Conservation (phyloP, 164 flowering plant species). For the Kalanchoe fedtschenkoi region DNA sequence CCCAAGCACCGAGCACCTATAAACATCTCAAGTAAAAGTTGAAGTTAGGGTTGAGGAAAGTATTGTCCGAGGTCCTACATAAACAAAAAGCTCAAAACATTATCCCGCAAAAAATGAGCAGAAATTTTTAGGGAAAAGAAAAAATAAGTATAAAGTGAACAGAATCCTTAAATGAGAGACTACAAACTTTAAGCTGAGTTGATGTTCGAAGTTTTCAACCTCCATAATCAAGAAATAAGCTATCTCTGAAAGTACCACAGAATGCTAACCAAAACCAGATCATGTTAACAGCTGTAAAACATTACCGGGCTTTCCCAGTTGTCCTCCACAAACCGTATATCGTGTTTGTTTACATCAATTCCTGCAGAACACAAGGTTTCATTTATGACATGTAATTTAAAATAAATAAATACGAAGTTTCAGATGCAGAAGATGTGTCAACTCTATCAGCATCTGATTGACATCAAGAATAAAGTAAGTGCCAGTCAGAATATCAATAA, state of each 20-base stretch:
- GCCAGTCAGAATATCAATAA: neutral
- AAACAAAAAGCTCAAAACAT: neutral
- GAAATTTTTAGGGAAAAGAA: neutral
- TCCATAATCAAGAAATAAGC: neutral
- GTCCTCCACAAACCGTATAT: constrained; percentile 98
- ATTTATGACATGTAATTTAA: neutral
- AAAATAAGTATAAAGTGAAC: neutral
- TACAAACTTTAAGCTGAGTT: neutral
- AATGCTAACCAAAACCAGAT: neutral
- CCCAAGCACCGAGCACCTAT: constrained; percentile 99
- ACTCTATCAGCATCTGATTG: neutral
- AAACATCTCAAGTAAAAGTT: constrained; percentile 5
- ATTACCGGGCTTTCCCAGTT: constrained; percentile 99
- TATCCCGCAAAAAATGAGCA: neutral
- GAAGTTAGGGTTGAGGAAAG: neutral
- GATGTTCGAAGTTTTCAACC: neutral
- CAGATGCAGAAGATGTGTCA: neutral
- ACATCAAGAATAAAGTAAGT: neutral
- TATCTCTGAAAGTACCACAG: neutral
- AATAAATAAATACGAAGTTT: neutral
- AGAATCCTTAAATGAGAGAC: neutral
- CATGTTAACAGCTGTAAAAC: neutral
- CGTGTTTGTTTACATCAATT: constrained; percentile 78
- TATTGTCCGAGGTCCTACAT: neutral
- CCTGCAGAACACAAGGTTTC: constrained; percentile 35